Evolutionary conservation across 306 rosid genomes (phyloP), one percentile per base, ranked within the genome.

Genomic region (Nissolia schottii): DNA sequence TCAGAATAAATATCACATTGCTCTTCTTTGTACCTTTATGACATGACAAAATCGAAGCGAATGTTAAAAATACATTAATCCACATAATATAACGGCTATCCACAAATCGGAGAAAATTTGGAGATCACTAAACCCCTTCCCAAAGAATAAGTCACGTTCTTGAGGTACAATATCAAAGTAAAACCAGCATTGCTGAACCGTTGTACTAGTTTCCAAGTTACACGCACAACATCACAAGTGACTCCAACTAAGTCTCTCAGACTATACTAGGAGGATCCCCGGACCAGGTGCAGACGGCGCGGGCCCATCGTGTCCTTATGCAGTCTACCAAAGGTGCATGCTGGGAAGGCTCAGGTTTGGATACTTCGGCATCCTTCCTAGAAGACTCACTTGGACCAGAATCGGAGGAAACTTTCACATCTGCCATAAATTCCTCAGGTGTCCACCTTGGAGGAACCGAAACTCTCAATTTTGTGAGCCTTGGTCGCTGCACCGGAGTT

Each of bases 381-480:
- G 75, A 32, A 7, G 96, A 85, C 64, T 86, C 97, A 20, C 78
- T 80, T 57, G 85, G 83, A 53, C 71, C 76, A 14, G 89, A 40
- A 40, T 82, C 81, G 16, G 94, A 86, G 54, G 98, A 74, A 64
- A 83, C 83, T 46, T 86, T 64, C 56, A 88, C 96, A 81, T 89
- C 94, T 14, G 92, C 84, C 97, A 91, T 91, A 77, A 84, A 93
- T 71, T 93, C 97, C 85, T 93, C 98, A 13, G 96, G 97, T 0
- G 97, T 93, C 98, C 98, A 93, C 76, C 97, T 87, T 22, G 98
- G 97, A 4, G 98, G 98, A 73, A 93, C 98, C 3, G 94, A 93
- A 79, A 93, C 96, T 64, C 84, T 85, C 85, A 93, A 81, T 78
- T 88, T 89, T 18, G 96, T 89, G 67, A 93, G 96, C 81, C 98